These are phyloP conservation scores for Conticribra weissflogii DNA, from an alignment of 108 stramenopile genomes.

Conservation along the genomic window DNA sequence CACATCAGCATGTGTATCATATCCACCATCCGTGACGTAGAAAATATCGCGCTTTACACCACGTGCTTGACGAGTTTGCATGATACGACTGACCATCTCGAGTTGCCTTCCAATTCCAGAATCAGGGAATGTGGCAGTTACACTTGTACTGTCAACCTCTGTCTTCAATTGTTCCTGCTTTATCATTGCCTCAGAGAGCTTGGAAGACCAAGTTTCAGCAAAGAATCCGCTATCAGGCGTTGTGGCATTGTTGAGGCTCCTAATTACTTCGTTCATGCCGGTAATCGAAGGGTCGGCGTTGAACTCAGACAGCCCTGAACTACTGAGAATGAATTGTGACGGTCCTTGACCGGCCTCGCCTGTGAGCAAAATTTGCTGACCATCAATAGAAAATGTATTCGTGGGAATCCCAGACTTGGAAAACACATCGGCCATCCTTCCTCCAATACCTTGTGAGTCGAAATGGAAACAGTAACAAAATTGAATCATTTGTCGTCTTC, in stretches of 20 bases:
- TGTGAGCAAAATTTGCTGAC: slow-evolving; percentile 23
- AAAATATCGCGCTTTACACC: slow-evolving; percentile 55
- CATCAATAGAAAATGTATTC: slow-evolving; percentile 43
- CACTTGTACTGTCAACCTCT: slow-evolving; percentile 27
- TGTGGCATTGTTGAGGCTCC: slow-evolving; percentile 53
- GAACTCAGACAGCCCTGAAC: slow-evolving; percentile 34
- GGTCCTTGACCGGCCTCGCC: slow-evolving; percentile 34
- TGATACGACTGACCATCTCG: slow-evolving; percentile 41
- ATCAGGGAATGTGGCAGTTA: slow-evolving; percentile 39
- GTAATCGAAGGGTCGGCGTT: slow-evolving; percentile 33
- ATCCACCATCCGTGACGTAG: slow-evolving; percentile 54
- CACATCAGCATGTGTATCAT: slow-evolving; percentile 56
- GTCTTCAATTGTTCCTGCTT: slow-evolving; percentile 26
- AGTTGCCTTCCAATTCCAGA: slow-evolving; percentile 23
- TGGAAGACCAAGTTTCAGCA: slow-evolving; percentile 50
- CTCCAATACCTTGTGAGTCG: slow-evolving; percentile 49
- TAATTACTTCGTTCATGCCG: slow-evolving; percentile 45
- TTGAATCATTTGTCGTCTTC: too few relatives aligned
- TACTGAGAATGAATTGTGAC: slow-evolving; percentile 24
- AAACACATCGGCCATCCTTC: slow-evolving; percentile 53
- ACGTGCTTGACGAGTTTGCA: slow-evolving; percentile 32
- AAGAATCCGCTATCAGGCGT: slow-evolving; percentile 47
- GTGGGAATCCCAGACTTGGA: slow-evolving; percentile 18
- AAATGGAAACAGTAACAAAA: too few relatives aligned
- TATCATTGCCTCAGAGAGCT: slow-evolving; percentile 26